These are phyloP conservation scores for Paramecium caudatum DNA, from an alignment of 73 alveolate species.

Conservation along the genomic window DNA sequence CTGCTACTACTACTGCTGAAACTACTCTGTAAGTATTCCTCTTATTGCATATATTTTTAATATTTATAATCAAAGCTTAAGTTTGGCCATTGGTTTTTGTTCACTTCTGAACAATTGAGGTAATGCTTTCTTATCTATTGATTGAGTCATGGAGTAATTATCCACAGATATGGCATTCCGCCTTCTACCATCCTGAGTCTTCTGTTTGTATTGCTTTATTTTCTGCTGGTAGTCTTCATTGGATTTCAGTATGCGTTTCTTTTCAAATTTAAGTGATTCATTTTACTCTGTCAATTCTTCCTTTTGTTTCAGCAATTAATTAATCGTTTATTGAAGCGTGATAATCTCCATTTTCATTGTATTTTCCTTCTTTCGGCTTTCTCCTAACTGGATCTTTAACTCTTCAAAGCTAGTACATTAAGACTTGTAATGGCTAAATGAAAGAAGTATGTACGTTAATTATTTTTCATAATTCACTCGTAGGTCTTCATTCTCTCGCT, in stretches of 20 bases:
- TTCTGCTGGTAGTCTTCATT: conserved; percentile 10
- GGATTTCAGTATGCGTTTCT: neutral
- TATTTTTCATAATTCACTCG: conserved; percentile 27
- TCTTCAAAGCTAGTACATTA: conserved; percentile 3
- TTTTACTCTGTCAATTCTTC: conserved; percentile 16
- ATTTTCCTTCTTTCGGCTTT: conserved; percentile 28
- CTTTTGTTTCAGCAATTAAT: neutral
- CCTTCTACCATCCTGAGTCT: neutral
- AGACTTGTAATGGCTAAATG: neutral
- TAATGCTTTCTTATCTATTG: conserved; percentile 24
- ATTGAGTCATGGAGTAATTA: neutral
- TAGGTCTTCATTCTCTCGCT: neutral
- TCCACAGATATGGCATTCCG: conserved; percentile 63
- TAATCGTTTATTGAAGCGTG: neutral
- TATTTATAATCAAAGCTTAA: conserved; percentile 1
- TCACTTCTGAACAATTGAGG: neutral
- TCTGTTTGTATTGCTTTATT: conserved; percentile 9
- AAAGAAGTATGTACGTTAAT: neutral
- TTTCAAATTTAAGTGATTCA: conserved; percentile 15
- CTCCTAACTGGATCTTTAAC: neutral
- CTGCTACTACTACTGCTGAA: conserved; percentile 4
- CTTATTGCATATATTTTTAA: conserved; percentile 26
- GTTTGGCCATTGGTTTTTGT: neutral
- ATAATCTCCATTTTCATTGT: conserved; percentile 45
- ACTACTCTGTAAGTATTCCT: conserved; percentile 22